A percentile compares a stretch with the other conserved stretches of the same genome.
These are phyloP conservation scores for Strobilomyces echinocephalus DNA, from an alignment of 768 basidiomycete genomes.

Conservation along the genomic window DNA sequence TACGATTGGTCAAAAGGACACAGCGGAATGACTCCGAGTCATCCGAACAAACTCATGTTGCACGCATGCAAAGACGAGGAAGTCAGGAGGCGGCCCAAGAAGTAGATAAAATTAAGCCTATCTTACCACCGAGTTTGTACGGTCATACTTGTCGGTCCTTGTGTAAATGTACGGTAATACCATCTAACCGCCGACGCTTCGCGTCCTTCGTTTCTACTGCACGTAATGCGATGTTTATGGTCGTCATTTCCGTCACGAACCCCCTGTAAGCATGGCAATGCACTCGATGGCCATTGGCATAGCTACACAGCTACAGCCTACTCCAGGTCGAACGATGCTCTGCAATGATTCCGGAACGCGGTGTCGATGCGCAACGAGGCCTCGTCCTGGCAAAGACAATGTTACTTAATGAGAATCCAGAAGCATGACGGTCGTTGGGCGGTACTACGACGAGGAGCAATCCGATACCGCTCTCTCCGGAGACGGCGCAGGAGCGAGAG, in stretches of 20 bases:
- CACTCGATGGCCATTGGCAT: no score
- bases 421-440: not conserved
- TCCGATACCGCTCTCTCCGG: no score
- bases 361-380: conserved; percentile 14
- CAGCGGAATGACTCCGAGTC: conserved; percentile 67
- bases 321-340: not conserved
- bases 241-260: not conserved
- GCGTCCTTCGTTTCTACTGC: not conserved
- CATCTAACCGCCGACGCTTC: conserved; percentile 1
- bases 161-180: conserved; percentile 14
- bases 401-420: not conserved
- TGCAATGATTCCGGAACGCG: conserved; percentile 17
- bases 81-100: conserved; percentile 58
- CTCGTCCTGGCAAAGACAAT: conserved; percentile 4
- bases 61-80: conserved; percentile 86
- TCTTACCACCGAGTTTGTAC: conserved; percentile 1
- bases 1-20: conserved; percentile 96
- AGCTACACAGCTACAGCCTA: no score
- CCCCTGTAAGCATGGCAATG: no score
- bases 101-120: conserved; percentile 18
- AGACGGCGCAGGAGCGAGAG: no score
- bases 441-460: not conserved
- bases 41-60: conserved; percentile 76
- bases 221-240: not conserved
- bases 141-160: not conserved